Evolutionary conservation across 2,329 filamentous ascomycete species (phyloP).

Genomic region (Diplodia mutila): DNA sequence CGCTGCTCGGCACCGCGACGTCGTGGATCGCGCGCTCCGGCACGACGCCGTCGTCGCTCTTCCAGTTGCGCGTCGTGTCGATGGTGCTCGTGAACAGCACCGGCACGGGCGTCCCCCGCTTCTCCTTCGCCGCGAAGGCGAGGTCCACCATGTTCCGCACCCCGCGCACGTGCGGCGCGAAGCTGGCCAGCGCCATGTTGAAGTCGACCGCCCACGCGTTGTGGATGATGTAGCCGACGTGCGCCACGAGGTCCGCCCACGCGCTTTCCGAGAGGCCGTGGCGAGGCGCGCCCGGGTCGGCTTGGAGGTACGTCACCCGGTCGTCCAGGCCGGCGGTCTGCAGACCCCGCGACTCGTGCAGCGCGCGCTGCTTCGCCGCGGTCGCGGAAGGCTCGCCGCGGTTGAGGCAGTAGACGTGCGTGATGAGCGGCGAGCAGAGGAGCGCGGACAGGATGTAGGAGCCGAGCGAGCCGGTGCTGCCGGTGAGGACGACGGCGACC

Average conservation of each 20-base stretch:
- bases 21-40: not conserved
- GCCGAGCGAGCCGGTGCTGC: not conserved
- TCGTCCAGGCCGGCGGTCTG: not conserved
- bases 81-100: not conserved
- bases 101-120: not conserved
- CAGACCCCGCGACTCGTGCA: not conserved
- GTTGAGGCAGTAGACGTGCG: not conserved
- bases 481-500: not conserved
- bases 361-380: not conserved
- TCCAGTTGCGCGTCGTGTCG: not conserved
- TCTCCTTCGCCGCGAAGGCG: too few species aligned
- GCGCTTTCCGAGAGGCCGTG: not conserved
- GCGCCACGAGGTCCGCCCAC: not conserved
- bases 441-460: not conserved
- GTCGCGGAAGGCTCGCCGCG: not conserved
- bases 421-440: not conserved
- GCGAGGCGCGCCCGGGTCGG: not conserved
- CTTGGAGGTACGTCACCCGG: not conserved
- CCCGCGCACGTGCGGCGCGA: conserved; percentile 49
- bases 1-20: not conserved
- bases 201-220: conserved; percentile 61
- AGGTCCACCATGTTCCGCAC: conserved; percentile 48
- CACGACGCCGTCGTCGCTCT: not conserved
- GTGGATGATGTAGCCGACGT: conserved; percentile 33
- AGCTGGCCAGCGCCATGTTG: conserved; percentile 53